These are phyloP conservation scores for Ballota nigra DNA, from an alignment of 257 asterid species.

Conservation along the genomic window DNA sequence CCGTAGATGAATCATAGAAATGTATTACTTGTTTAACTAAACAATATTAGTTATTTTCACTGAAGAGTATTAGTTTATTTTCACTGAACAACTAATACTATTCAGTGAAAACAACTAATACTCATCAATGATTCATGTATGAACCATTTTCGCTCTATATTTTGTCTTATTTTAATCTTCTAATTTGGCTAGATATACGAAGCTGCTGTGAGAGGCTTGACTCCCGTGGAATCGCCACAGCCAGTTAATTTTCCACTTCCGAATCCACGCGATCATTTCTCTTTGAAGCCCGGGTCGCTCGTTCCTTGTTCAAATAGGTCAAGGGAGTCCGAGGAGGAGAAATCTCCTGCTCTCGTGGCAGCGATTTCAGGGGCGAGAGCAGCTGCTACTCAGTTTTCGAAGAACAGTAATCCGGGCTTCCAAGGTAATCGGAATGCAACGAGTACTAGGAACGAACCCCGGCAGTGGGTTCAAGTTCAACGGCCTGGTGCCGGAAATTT, in stretches of 20 bases:
- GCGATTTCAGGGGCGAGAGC: conserved; percentile 81
- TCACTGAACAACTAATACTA: too few species aligned
- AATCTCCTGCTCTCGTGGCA: conserved; percentile 52
- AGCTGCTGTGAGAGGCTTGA: conserved; percentile 71
- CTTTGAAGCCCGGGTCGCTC: conserved; percentile 70
- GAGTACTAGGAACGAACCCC: too few species aligned
- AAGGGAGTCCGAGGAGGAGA: conserved; percentile 33
- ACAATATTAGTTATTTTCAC: too few species aligned
- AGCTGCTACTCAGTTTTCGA: conserved; percentile 78
- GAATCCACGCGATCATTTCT: conserved; percentile 48
- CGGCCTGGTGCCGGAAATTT: too few species aligned
- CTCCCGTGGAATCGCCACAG: conserved; percentile 45
- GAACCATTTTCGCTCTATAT: too few species aligned
- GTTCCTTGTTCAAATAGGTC: conserved; percentile 30
- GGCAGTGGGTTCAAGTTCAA: too few species aligned
- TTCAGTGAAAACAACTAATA: too few species aligned
- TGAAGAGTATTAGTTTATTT: too few species aligned
- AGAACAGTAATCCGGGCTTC: conserved; percentile 22
- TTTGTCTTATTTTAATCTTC: neutral
- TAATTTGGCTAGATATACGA: conserved; percentile 52
- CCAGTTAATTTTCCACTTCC: conserved; percentile 66
- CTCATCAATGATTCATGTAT: too few species aligned
- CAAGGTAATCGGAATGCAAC: neutral
- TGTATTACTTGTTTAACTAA: too few species aligned
- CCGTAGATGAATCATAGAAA: too few species aligned